phyloP scores from a whole-genome alignment of 441 rosid genomes.

The Erodium moschatum region DNA sequence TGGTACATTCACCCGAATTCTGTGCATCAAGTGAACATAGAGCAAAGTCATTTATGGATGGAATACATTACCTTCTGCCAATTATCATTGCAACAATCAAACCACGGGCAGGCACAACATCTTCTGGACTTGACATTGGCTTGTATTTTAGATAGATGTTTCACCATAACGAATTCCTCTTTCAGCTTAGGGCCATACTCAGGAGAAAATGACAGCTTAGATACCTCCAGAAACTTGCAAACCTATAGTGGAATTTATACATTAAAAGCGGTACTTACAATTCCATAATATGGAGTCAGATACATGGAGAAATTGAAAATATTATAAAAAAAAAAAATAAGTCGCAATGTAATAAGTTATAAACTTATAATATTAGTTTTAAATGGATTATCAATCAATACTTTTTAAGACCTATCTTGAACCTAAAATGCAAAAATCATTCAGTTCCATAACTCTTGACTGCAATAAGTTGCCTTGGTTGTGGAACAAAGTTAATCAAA shows the following conservation, averaged over 20 bases:
- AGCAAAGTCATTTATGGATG: constrained; percentile 11
- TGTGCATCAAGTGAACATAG: background rate
- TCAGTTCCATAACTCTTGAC: too few species aligned
- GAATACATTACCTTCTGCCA: constrained; percentile 84
- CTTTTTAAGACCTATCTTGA: too few species aligned
- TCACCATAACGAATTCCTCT: constrained; percentile 90
- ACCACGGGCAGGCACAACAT: constrained; percentile 59
- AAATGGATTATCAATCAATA: too few species aligned
- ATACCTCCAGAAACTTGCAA: constrained; percentile 97
- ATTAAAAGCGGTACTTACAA: constrained; percentile 17
- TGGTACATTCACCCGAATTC: background rate
- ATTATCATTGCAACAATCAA: constrained; percentile 86
- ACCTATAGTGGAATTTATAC: constrained; percentile 43
- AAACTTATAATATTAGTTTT: too few species aligned
- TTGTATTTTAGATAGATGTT: constrained; percentile 69
- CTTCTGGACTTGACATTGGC: constrained; percentile 49
- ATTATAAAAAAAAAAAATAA: background rate
- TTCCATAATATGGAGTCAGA: constrained; percentile 11
- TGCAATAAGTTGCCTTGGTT: too few species aligned
- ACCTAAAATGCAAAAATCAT: too few species aligned
- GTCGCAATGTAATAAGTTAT: too few species aligned
- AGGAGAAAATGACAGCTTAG: constrained; percentile 82
- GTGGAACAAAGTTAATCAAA: too few species aligned
- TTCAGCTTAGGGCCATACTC: constrained; percentile 97
- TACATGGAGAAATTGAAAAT: constrained; percentile 1